These are phyloP conservation scores for Camellia sinensis DNA, from an alignment of 148 eudicot species.

Conservation along the genomic window DNA sequence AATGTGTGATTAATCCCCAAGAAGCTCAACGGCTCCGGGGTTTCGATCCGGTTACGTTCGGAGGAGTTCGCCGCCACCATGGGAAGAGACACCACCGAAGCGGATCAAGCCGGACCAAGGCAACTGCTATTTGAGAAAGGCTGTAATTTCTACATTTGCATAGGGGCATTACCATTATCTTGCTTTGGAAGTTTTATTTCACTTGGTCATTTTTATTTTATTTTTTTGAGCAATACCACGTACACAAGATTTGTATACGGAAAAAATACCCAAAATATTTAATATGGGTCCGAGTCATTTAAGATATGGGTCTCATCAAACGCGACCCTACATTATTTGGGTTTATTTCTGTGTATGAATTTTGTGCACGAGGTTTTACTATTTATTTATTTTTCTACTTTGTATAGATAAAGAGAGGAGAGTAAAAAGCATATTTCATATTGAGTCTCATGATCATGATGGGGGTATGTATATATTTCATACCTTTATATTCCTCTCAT, in stretches of 20 bases:
- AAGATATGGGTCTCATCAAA: no score
- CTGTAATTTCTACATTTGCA: not conserved
- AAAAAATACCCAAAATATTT: no score
- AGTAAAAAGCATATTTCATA: not conserved
- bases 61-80: conserved; percentile 46
- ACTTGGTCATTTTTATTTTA: conserved; percentile 3
- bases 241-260: no score
- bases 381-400: no score
- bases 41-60: conserved; percentile 72
- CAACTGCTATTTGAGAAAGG: conserved; percentile 14
- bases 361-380: no score
- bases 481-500: conserved; percentile 5
- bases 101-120: conserved; percentile 16
- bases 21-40: conserved; percentile 63
- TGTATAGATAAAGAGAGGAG: not conserved
- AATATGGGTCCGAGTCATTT: no score
- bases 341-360: no score
- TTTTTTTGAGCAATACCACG: conserved; percentile 16
- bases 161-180: not conserved
- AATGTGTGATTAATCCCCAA: conserved; percentile 52
- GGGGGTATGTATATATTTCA: conserved; percentile 18
- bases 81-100: conserved; percentile 48
- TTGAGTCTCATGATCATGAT: conserved; percentile 9
- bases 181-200: not conserved
- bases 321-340: no score